phyloP scores from a whole-genome alignment of 495 filamentous ascomycete species.

The Penicillium desertorum region DNA sequence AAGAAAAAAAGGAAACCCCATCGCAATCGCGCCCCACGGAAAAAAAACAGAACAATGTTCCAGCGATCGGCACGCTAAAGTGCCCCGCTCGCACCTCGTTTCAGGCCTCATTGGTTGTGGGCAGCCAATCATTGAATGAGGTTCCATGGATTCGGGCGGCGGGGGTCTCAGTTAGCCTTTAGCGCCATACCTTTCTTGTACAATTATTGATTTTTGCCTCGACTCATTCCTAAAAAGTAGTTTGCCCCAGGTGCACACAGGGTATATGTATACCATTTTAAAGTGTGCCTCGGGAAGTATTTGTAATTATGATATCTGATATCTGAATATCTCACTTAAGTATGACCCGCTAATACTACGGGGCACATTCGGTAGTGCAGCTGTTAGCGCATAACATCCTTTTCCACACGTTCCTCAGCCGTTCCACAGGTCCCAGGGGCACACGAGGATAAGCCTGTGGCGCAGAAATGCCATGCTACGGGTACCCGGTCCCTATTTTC shows the following conservation, averaged over 20 bases:
- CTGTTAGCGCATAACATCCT: constrained; percentile 7
- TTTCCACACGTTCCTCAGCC: constrained; percentile 12
- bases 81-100: constrained; percentile 8
- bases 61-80: constrained; percentile 11
- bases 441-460: constrained; percentile 14
- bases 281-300: not conserved
- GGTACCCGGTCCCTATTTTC: constrained; percentile 5
- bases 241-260: not conserved
- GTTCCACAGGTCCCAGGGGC: constrained; percentile 11
- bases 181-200: constrained; percentile 1
- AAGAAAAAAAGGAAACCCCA: not conserved
- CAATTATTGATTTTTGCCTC: constrained; percentile 4
- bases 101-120: constrained; percentile 3
- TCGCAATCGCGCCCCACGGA: not conserved
- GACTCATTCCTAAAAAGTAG: not conserved
- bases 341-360: constrained; percentile 1
- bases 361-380: constrained; percentile 11
- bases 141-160: constrained; percentile 4
- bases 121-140: not conserved
- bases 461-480: constrained; percentile 7
- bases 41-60: constrained; percentile 8
- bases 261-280: not conserved
- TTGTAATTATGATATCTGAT: constrained; percentile 2
- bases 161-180: constrained; percentile 7
- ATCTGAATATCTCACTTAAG: not conserved